phyloP scores from a whole-genome alignment of 2,329 filamentous ascomycete species.

The Colletotrichum noveboracense region DNA sequence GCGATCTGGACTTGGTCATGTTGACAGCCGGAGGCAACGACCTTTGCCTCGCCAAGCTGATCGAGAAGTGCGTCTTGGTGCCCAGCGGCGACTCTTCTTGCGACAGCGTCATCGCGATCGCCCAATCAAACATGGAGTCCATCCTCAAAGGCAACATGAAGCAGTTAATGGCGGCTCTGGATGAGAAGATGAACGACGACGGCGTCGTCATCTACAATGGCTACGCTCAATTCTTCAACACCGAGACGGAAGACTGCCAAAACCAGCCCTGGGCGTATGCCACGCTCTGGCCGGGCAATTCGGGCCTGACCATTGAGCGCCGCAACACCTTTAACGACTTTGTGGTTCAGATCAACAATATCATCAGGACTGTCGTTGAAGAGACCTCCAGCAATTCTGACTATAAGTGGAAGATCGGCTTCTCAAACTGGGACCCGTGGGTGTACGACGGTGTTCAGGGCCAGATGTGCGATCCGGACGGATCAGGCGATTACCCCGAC shows the following conservation, averaged over 20 bases:
- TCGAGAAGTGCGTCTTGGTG: conserved; percentile 25
- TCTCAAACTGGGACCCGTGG: conserved; percentile 20
- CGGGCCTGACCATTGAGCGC: conserved; percentile 27
- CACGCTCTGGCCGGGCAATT: background rate
- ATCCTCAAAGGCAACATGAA: conserved; percentile 33
- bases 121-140: conserved; percentile 28
- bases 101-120: conserved; percentile 25
- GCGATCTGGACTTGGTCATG: conserved; percentile 36
- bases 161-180: conserved; percentile 27
- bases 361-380: conserved; percentile 30
- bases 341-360: conserved; percentile 30
- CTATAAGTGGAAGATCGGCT: background rate
- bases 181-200: conserved; percentile 32
- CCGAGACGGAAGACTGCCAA: conserved; percentile 24
- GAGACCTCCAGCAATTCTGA: conserved; percentile 19
- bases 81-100: conserved; percentile 22
- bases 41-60: conserved; percentile 30
- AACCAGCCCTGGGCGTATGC: conserved; percentile 6
- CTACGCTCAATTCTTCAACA: conserved; percentile 39
- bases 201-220: conserved; percentile 32
- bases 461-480: conserved; percentile 32
- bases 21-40: conserved; percentile 44
- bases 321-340: conserved; percentile 34
- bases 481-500: conserved; percentile 31
- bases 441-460: conserved; percentile 28